These are phyloP conservation scores for Protomyces macrosporus DNA, from an alignment of 1,139 yeast species.

Conservation along the genomic window DNA sequence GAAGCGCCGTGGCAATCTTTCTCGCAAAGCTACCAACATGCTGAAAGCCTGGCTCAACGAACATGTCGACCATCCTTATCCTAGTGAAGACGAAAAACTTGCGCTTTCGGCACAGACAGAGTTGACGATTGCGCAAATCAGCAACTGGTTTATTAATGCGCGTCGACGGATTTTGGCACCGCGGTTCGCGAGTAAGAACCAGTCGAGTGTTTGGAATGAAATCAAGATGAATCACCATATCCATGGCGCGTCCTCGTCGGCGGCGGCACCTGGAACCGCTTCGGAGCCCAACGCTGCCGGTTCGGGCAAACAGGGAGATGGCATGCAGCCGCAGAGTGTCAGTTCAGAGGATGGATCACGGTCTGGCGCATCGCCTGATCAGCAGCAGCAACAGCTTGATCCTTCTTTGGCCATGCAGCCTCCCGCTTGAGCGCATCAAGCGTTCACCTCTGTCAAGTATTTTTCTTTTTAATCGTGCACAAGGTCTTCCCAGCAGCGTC, in stretches of 20 bases:
- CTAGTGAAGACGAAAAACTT: conserved; percentile 82
- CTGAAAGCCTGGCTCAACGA: conserved; percentile 78
- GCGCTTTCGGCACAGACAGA: conserved; percentile 79
- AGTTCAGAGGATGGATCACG: no score
- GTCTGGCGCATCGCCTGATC: no score
- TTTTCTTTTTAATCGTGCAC: no score
- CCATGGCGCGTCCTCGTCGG: background rate
- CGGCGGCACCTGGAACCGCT: no score
- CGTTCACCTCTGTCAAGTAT: no score
- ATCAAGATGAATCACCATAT: background rate
- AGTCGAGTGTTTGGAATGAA: background rate
- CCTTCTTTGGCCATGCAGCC: no score
- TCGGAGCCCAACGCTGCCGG: no score
- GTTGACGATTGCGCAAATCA: conserved; percentile 79
- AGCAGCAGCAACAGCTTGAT: no score
- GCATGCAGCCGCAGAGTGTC: no score
- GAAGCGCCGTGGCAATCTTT: conserved; percentile 69
- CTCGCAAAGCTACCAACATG: conserved; percentile 79
- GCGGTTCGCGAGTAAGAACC: background rate
- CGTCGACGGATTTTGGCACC: conserved; percentile 52
- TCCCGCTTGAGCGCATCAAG: no score
- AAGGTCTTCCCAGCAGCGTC: no score
- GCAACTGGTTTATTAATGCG: conserved; percentile 96
- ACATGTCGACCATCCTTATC: conserved; percentile 89
- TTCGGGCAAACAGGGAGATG: no score